Percentiles rank a stretch among this genome's conserved stretches.
Conservation (phyloP, 441 rosid genomes). For the Corymbia citriodora region DNA sequence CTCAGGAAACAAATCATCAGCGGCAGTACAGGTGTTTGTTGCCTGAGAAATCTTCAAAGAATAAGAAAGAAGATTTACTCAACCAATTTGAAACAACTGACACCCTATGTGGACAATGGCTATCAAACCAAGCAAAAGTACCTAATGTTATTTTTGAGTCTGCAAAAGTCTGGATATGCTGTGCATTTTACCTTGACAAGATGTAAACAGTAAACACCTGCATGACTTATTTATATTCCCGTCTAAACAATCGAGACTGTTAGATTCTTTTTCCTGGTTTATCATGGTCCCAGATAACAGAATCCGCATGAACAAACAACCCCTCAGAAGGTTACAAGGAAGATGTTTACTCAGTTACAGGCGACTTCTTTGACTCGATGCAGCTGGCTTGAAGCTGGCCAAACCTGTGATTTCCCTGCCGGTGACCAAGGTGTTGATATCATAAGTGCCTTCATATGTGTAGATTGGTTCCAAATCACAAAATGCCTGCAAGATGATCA, state of each 20-base stretch:
- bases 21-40: not conserved
- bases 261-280: not conserved
- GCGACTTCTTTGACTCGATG: slow-evolving; percentile 43
- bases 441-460: slow-evolving; percentile 89
- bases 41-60: not conserved
- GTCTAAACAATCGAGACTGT: not conserved
- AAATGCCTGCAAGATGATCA: slow-evolving; percentile 59
- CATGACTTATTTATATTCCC: not conserved
- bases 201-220: not conserved
- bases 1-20: not conserved
- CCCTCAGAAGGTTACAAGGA: not conserved
- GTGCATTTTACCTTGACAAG: not conserved
- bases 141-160: not conserved
- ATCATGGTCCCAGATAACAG: not conserved
- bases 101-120: not conserved
- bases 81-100: not conserved
- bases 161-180: not conserved
- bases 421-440: slow-evolving; percentile 79
- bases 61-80: not conserved
- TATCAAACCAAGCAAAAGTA: not conserved
- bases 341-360: slow-evolving; percentile 23
- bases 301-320: not conserved
- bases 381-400: slow-evolving; percentile 75
- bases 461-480: slow-evolving; percentile 95
- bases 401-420: slow-evolving; percentile 87